Percentiles rank a stretch among this genome's conserved stretches.
Conservation (phyloP, 805 yeast genomes). For the Kuraishia borneana region DNA sequence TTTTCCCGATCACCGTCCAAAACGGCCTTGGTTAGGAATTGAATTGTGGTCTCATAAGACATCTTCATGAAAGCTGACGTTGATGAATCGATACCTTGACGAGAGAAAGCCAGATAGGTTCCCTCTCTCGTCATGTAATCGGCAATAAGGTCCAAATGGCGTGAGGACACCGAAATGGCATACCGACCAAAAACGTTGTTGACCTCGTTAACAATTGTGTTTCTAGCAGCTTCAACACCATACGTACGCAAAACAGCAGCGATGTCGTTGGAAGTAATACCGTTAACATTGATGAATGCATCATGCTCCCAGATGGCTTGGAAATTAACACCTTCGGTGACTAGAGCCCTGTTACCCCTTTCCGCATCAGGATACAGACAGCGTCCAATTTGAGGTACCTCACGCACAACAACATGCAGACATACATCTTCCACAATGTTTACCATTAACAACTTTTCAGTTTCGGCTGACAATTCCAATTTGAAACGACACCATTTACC, state of each 20-base stretch:
- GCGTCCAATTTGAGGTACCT: conserved; percentile 83
- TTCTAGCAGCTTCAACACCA: conserved; percentile 99
- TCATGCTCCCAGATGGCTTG: conserved; percentile 97
- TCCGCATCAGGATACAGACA: conserved; percentile 75
- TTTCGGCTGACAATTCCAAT: conserved; percentile 70
- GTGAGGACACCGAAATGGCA: conserved; percentile 84
- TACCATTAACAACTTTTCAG: conserved; percentile 93
- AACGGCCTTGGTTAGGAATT: conserved; percentile 92
- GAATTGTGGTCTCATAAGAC: conserved; percentile 98
- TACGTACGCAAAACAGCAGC: conserved; percentile 82
- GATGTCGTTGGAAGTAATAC: conserved; percentile 85
- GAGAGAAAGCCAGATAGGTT: conserved; percentile 87
- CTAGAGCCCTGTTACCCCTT: conserved; percentile 62
- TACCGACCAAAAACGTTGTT: conserved; percentile 92
- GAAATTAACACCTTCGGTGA: conserved; percentile 98
- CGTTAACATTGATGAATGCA: conserved; percentile 82
- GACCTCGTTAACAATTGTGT: conserved; percentile 92
- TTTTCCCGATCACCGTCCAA: conserved; percentile 84
- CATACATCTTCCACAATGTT: conserved; percentile 91
- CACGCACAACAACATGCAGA: conserved; percentile 83
- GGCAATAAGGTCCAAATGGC: conserved; percentile 94
- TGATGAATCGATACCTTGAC: conserved; percentile 95
- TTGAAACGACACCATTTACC: conserved; percentile 94
- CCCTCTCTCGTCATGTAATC: conserved; percentile 99
- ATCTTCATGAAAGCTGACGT: conserved; percentile 96